A percentile compares a stretch with the other conserved stretches of the same genome.
Conservation (phyloP, 2,329 filamentous ascomycete genomes). For the Aspergillus puulaauensis region DNA sequence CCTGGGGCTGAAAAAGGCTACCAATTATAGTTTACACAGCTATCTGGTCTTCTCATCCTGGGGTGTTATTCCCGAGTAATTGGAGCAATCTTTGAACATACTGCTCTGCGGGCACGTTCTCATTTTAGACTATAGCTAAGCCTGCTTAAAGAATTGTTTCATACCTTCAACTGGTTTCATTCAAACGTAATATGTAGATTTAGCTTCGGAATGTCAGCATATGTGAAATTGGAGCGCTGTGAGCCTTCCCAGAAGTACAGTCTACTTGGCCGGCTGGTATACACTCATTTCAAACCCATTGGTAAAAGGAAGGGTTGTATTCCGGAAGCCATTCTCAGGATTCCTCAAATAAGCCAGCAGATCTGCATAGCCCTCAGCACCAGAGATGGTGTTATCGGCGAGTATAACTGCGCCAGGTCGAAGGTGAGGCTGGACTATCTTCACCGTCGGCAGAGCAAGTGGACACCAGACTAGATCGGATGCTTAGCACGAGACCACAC, state of each 20-base stretch:
- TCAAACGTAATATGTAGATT: too few species aligned
- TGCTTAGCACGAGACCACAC: slow-evolving; percentile 28
- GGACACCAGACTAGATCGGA: slow-evolving; percentile 37
- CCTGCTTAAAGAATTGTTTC: too few species aligned
- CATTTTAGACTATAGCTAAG: too few species aligned
- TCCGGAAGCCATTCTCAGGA: slow-evolving; percentile 52
- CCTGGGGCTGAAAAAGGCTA: too few species aligned
- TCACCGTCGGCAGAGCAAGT: slow-evolving; percentile 39
- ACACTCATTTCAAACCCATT: slow-evolving; percentile 50
- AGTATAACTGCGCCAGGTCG: slow-evolving; percentile 38
- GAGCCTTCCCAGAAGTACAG: background rate
- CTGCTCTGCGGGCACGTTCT: too few species aligned
- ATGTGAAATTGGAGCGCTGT: too few species aligned
- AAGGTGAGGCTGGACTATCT: slow-evolving; percentile 35
- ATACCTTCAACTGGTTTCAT: too few species aligned
- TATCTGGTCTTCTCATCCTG: too few species aligned
- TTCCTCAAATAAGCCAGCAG: slow-evolving; percentile 48
- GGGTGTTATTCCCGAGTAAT: too few species aligned
- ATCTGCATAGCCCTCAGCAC: slow-evolving; percentile 41
- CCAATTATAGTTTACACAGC: too few species aligned
- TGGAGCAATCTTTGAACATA: too few species aligned
- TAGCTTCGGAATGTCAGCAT: too few species aligned
- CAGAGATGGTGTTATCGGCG: slow-evolving; percentile 37
- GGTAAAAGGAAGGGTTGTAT: slow-evolving; percentile 49
- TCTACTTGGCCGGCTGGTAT: slow-evolving; percentile 23